Conservation (phyloP, 306 rosid species). For the Cucumis melo region DNA sequence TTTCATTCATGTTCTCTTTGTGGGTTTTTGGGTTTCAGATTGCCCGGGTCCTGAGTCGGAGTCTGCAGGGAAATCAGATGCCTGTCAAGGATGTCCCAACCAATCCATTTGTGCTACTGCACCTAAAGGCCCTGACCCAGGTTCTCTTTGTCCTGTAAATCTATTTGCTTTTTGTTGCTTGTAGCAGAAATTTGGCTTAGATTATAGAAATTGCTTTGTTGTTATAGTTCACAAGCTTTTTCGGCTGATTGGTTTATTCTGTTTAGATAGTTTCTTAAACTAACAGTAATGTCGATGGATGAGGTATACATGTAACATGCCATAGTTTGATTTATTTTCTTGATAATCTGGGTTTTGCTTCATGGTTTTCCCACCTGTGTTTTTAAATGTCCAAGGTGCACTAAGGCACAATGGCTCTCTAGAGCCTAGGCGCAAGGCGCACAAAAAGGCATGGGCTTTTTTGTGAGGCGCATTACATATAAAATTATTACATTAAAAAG, state of each 20-base stretch:
- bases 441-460: too few species aligned
- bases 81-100: slow-evolving; percentile 83
- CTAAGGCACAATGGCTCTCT: too few species aligned
- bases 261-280: neutral
- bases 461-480: too few species aligned
- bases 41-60: slow-evolving; percentile 87
- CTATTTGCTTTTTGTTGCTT: neutral
- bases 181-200: neutral
- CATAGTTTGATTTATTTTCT: neutral
- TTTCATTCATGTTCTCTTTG: neutral
- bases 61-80: slow-evolving; percentile 70
- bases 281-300: neutral
- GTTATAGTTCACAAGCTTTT: neutral
- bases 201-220: neutral
- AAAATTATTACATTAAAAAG: too few species aligned
- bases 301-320: neutral
- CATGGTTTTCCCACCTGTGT: neutral
- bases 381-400: too few species aligned
- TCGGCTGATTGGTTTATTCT: neutral
- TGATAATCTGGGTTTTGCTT: neutral
- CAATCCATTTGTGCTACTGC: slow-evolving; percentile 82
- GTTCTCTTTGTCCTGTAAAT: slow-evolving; percentile 15
- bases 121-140: slow-evolving; percentile 94
- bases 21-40: slow-evolving; percentile 27
- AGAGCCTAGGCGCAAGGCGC: too few species aligned